Evolutionary conservation across 495 filamentous ascomycete species (phyloP).

Genomic region (Bryoglossum gracile): DNA sequence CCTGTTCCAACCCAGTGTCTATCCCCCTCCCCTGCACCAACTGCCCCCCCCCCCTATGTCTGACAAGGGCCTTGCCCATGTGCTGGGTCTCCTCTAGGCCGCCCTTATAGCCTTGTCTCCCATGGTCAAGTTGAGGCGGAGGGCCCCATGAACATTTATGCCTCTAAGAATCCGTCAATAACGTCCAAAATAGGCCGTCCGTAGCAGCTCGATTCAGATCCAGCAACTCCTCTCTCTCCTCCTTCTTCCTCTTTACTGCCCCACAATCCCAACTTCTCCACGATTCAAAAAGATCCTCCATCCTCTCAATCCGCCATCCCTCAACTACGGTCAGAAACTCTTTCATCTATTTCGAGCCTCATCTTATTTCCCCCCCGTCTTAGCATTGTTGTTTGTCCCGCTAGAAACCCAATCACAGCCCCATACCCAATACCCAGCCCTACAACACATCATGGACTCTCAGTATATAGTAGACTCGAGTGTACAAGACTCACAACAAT

Average conservation of each 20-base stretch:
- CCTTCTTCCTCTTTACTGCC: not conserved
- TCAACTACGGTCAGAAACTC: conserved; percentile 2
- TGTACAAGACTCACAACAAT: conserved; percentile 23
- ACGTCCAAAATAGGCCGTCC: conserved; percentile 18
- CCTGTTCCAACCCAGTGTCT: no score
- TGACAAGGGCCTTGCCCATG: no score
- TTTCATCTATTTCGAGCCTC: conserved; percentile 19
- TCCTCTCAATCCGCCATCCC: conserved; percentile 8
- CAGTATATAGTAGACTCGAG: conserved; percentile 25
- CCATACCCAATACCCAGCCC: conserved; percentile 4
- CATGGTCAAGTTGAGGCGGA: conserved; percentile 23
- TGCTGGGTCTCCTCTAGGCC: no score
- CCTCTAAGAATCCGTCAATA: conserved; percentile 15
- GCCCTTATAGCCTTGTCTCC: conserved; percentile 18
- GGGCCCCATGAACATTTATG: conserved; percentile 16
- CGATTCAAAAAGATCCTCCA: conserved; percentile 17
- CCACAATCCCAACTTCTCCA: conserved; percentile 11
- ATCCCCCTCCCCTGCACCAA: no score
- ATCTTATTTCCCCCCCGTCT: no score
- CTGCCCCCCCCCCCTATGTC: no score
- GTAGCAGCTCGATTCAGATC: conserved; percentile 5
- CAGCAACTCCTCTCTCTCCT: not conserved
- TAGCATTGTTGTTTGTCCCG: conserved; percentile 21
- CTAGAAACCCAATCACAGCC: conserved; percentile 22
- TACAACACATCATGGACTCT: conserved; percentile 21